Conservation (phyloP, 1,139 yeast genomes). For the Taphrina deformans region DNA sequence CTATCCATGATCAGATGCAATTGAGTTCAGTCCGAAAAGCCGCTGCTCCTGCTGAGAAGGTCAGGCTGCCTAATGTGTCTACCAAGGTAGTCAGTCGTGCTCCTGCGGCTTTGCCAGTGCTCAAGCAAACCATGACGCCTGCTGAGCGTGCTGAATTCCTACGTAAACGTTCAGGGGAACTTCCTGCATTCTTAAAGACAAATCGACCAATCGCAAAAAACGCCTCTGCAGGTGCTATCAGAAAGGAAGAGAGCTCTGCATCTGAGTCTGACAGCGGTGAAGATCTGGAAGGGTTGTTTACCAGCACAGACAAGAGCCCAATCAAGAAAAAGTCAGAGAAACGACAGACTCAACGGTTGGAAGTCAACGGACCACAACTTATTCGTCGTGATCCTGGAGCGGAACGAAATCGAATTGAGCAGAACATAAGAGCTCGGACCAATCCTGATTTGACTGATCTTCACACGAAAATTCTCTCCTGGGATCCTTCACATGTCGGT, state of each 20-base stretch:
- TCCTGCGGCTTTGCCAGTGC: neutral
- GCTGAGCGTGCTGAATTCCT: slow-evolving; percentile 23
- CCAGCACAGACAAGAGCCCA: slow-evolving; percentile 34
- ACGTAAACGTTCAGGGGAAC: slow-evolving; percentile 22
- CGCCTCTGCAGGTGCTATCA: slow-evolving; percentile 25
- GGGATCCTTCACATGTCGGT: slow-evolving; percentile 67
- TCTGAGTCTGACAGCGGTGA: slow-evolving; percentile 35
- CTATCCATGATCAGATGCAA: slow-evolving; percentile 26
- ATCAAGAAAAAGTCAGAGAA: slow-evolving; percentile 17
- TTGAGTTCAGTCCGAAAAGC: slow-evolving; percentile 5
- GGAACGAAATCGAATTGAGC: slow-evolving; percentile 62
- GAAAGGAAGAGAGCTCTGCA: slow-evolving; percentile 28
- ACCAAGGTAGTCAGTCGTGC: slow-evolving; percentile 7
- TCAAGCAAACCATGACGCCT: slow-evolving; percentile 7
- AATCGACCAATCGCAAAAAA: slow-evolving; percentile 26
- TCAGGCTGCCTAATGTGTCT: neutral
- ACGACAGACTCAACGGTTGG: slow-evolving; percentile 23
- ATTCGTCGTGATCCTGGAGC: slow-evolving; percentile 40
- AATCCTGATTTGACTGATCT: slow-evolving; percentile 77
- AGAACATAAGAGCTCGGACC: slow-evolving; percentile 74
- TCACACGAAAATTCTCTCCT: slow-evolving; percentile 65
- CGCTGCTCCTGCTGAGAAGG: neutral
- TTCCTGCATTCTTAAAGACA: slow-evolving; percentile 9
- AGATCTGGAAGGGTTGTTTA: slow-evolving; percentile 42
- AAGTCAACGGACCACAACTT: slow-evolving; percentile 35